Evolutionary conservation across 2,329 filamentous ascomycete genomes (phyloP).

Genomic region (Albifimbria verrucaria): DNA sequence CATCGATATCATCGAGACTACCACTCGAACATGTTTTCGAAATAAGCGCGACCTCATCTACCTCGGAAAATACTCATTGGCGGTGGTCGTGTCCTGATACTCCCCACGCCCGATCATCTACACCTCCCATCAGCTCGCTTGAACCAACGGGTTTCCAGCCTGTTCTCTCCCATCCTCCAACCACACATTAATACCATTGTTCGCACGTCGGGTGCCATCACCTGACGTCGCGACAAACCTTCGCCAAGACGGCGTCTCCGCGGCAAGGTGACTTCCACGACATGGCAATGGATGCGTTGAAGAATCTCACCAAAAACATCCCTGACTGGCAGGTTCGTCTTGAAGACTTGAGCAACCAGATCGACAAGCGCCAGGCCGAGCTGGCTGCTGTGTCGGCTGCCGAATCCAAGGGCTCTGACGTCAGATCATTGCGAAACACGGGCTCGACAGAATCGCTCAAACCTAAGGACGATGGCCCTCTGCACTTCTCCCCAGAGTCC

Average conservation of each 20-base stretch:
- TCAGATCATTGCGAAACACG: constrained; percentile 45
- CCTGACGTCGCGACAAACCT: constrained; percentile 26
- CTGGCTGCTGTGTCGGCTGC: constrained; percentile 45
- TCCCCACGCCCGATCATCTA: neutral
- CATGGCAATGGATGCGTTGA: constrained; percentile 54
- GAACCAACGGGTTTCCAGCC: neutral
- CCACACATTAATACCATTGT: constrained; percentile 4
- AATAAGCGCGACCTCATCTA: too few relatives aligned
- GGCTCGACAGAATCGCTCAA: constrained; percentile 53
- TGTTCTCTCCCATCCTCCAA: neutral
- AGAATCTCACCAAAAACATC: constrained; percentile 50
- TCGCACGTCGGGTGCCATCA: constrained; percentile 27
- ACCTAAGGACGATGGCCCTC: constrained; percentile 41
- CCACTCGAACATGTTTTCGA: neutral
- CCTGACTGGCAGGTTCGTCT: constrained; percentile 59
- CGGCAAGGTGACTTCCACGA: constrained; percentile 21
- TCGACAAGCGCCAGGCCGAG: constrained; percentile 59
- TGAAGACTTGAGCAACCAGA: constrained; percentile 58
- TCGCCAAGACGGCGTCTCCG: constrained; percentile 24
- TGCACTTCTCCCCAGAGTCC: constrained; percentile 13
- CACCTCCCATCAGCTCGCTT: too few relatives aligned
- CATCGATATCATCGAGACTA: neutral
- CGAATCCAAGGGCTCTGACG: constrained; percentile 22
- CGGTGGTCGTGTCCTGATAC: neutral
- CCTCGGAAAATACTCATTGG: too few relatives aligned